phyloP scores from a whole-genome alignment of 257 asterid genomes.

The Fraxinus pennsylvanica region DNA sequence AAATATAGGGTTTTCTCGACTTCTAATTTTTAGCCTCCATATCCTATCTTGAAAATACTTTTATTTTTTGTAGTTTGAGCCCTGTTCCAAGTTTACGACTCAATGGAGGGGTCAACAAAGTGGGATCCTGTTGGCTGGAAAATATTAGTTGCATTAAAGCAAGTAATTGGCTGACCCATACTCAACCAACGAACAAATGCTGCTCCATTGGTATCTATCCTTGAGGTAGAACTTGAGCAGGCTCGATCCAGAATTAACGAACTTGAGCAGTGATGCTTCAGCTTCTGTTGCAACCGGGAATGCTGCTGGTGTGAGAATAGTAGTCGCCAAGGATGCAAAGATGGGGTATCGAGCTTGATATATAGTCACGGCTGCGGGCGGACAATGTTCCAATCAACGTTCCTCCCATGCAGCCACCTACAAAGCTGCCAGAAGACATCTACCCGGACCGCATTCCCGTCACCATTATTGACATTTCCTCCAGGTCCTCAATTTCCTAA shows the following conservation, averaged over 20 bases:
- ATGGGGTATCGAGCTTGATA: conserved; percentile 93
- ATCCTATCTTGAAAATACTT: too few relatives aligned
- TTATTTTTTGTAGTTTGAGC: conserved; percentile 9
- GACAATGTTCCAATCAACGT: conserved; percentile 60
- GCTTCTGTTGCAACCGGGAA: conserved; percentile 47
- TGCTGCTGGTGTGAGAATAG: conserved; percentile 59
- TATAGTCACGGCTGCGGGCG: conserved; percentile 79
- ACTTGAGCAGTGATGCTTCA: conserved; percentile 42
- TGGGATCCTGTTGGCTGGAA: conserved; percentile 60
- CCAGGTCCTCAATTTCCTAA: conserved; percentile 47
- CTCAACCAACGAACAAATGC: conserved; percentile 27
- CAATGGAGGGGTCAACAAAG: conserved; percentile 68
- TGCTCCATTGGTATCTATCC: conserved; percentile 8
- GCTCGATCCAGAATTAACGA: too few relatives aligned
- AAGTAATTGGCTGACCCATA: conserved; percentile 34
- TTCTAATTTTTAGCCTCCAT: conserved; percentile 1
- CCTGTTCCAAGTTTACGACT: conserved; percentile 40
- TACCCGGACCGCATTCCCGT: conserved; percentile 90
- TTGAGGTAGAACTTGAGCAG: too few relatives aligned
- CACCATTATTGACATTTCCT: conserved; percentile 86
- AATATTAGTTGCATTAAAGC: conserved; percentile 34
- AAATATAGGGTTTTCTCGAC: background rate
- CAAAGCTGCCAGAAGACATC: conserved; percentile 83
- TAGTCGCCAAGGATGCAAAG: conserved; percentile 87
- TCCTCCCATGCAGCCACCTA: conserved; percentile 82